Base-by-base conservation (phyloP, 2,329 filamentous ascomycete genomes). In the Reticulascus tulasneorum region DNA sequence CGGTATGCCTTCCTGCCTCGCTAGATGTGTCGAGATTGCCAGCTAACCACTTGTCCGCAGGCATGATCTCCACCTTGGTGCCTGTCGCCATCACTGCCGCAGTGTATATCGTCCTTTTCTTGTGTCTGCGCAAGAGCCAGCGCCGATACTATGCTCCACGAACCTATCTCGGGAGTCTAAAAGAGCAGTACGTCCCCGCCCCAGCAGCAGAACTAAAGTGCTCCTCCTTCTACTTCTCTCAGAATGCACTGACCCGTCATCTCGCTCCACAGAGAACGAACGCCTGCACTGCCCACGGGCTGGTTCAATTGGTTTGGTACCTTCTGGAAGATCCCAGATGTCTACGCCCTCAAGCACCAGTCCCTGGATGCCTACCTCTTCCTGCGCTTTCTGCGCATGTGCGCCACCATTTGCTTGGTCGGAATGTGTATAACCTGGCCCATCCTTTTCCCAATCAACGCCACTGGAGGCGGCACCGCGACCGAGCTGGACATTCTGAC, bases 401-500 rank as follows among this genome's bases (percentile, higher is more conserved):
- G 83, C 7, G 72, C 84, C 21, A 67, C 81, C 41, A 84, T 94
- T 47, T 90, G 84, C 62, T 76, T 97, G 29, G 82, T 91, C 9
- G 93, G 93, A 39, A 86, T 82, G 52, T 68, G 75, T 49, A 82
- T 97, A 40, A 90, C 87, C 13, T 95, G 86, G 82, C 91, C 93
- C 0, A 71, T 96, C 24, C 69, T 97, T 16, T 88, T 79, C 50
- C 90, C 93, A 0, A 68, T 97, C 58, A 94, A 97, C 59, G 80
- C 79, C 22, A 96, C 89, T 1, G 93, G 91, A 19, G 81, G 82
- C 16, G 81, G 69, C 12, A 67, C 65, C 2, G 64, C 77, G 33
- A 39, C 50, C 9, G 75, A 95, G 61, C 74, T 98, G 26, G 81
- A 96, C 53, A 64, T 86, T 4, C 70, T 98, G 46, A 83, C 82